phyloP scores from a whole-genome alignment of 2,329 filamentous ascomycete species.

The Xylaria multiplex region DNA sequence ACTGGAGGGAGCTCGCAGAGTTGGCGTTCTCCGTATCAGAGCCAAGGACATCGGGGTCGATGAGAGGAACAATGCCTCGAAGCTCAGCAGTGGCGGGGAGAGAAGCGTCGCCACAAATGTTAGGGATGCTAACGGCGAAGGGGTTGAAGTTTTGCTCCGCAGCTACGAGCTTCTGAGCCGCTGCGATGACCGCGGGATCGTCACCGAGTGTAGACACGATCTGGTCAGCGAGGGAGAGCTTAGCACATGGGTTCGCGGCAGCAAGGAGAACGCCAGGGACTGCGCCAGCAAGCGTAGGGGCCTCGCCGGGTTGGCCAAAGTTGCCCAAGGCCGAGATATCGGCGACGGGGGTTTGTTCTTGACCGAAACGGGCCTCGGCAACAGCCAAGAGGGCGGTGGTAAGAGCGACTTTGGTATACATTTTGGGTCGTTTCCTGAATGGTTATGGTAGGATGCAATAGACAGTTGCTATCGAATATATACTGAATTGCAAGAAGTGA shows the following conservation, averaged over 20 bases:
- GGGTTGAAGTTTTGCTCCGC: constrained; percentile 81
- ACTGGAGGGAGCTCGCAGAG: constrained; percentile 60
- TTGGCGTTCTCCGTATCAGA: constrained; percentile 69
- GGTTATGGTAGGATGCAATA: constrained; percentile 27
- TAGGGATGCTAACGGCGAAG: constrained; percentile 67
- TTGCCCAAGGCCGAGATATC: constrained; percentile 63
- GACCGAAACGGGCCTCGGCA: constrained; percentile 67
- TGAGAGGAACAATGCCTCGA: constrained; percentile 72
- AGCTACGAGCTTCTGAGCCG: constrained; percentile 70
- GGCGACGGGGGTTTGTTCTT: constrained; percentile 68
- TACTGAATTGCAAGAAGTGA: constrained; percentile 33
- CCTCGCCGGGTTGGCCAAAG: constrained; percentile 67
- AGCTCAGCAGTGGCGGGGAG: constrained; percentile 70
- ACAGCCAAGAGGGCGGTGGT: constrained; percentile 56
- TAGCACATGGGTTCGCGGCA: constrained; percentile 72
- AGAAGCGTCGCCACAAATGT: constrained; percentile 70
- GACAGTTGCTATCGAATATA: constrained; percentile 36
- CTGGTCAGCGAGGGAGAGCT: constrained; percentile 71
- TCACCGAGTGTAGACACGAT: constrained; percentile 70
- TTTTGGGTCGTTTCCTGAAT: constrained; percentile 46
- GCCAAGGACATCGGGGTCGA: constrained; percentile 71
- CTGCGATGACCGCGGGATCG: constrained; percentile 67
- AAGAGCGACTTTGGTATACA: constrained; percentile 56
- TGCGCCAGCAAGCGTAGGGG: constrained; percentile 70
- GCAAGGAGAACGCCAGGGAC: constrained; percentile 71